phyloP scores from a whole-genome alignment of 805 yeast species.

The Teunomyces aglyptinius region DNA sequence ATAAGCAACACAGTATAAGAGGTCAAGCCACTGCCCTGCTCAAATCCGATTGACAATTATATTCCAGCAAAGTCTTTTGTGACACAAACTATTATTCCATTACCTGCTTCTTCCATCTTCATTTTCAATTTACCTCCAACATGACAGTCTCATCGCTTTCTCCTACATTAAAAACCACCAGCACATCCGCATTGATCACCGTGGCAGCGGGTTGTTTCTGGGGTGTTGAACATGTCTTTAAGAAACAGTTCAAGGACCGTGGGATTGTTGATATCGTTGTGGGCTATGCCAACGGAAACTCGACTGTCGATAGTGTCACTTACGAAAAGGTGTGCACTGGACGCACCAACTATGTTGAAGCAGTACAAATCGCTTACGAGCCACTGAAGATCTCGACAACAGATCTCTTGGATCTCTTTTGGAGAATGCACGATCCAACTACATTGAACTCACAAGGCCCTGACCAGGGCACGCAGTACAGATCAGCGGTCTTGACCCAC shows the following conservation, averaged over 20 bases:
- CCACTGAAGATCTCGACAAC: slow-evolving; percentile 58
- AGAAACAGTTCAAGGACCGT: slow-evolving; percentile 60
- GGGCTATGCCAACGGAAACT: slow-evolving; percentile 87
- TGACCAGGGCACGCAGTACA: slow-evolving; percentile 85
- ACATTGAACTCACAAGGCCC: slow-evolving; percentile 80
- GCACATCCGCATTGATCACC: slow-evolving; percentile 36
- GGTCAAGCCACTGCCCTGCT: background rate
- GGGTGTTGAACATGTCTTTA: slow-evolving; percentile 85
- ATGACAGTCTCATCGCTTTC: slow-evolving; percentile 21
- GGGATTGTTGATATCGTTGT: slow-evolving; percentile 77
- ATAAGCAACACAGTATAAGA: background rate
- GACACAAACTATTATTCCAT: background rate
- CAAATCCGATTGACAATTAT: no score
- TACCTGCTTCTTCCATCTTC: background rate
- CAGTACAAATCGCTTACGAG: slow-evolving; percentile 78
- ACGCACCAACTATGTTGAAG: slow-evolving; percentile 76
- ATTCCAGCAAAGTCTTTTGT: background rate
- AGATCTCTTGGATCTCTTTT: slow-evolving; percentile 78
- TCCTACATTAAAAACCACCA: slow-evolving; percentile 32
- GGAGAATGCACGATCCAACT: slow-evolving; percentile 93
- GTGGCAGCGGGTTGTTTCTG: slow-evolving; percentile 72
- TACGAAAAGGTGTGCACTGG: slow-evolving; percentile 78
- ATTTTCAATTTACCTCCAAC: background rate
- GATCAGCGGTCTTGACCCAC: slow-evolving; percentile 76
- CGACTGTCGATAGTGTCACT: slow-evolving; percentile 37